Evolutionary conservation across 441 rosid genomes (phyloP).

Genomic region (Erysimum cheiri): DNA sequence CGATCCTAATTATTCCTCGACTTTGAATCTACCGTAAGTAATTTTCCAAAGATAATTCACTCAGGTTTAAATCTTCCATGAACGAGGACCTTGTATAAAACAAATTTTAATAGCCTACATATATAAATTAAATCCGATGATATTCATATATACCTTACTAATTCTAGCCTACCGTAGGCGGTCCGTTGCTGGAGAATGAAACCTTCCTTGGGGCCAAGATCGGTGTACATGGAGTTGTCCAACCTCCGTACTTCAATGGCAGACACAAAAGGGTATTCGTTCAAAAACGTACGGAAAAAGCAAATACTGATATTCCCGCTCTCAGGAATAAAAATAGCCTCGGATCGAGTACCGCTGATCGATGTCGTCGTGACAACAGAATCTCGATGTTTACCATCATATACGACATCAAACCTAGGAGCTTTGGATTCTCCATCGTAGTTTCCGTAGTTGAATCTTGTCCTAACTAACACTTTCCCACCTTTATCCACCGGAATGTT

Average conservation of each 20-base stretch:
- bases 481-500: constrained; percentile 41
- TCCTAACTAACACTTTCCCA: constrained; percentile 44
- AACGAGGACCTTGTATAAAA: no score
- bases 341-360: constrained; percentile 33
- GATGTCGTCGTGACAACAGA: constrained; percentile 46
- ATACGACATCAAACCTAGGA: constrained; percentile 57
- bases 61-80: no score
- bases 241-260: constrained; percentile 54
- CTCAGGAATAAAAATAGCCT: constrained; percentile 45
- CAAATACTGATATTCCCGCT: constrained; percentile 48
- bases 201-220: constrained; percentile 45
- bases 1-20: no score
- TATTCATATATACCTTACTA: constrained; percentile 44
- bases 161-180: constrained; percentile 44
- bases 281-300: constrained; percentile 51
- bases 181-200: constrained; percentile 44
- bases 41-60: no score
- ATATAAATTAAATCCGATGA: no score
- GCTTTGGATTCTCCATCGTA: constrained; percentile 54
- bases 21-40: no score
- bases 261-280: constrained; percentile 57
- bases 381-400: constrained; percentile 62
- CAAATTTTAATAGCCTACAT: no score
- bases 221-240: constrained; percentile 49
- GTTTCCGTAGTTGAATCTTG: constrained; percentile 50